Conservation (phyloP, 2,329 filamentous ascomycete genomes). For the Aspergillus sp. region DNA sequence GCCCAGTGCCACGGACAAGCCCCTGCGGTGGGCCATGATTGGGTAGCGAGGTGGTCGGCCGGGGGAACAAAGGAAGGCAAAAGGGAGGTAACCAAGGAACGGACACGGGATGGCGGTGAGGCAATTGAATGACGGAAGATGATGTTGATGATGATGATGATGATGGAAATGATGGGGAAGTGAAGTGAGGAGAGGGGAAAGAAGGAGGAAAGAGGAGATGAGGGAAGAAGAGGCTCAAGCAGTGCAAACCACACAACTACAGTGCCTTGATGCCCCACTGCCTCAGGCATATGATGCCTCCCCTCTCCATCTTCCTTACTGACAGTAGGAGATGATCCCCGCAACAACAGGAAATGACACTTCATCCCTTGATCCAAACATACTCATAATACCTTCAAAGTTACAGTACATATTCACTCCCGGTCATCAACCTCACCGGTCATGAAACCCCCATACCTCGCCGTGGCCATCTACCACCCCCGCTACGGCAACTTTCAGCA, state of each 20-base stretch:
- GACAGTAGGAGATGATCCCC: background rate
- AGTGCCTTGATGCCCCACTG: background rate
- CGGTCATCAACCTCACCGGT: background rate
- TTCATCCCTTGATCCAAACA: background rate
- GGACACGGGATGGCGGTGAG: background rate
- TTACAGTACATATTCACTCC: too few species aligned
- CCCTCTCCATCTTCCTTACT: background rate
- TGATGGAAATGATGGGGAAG: background rate
- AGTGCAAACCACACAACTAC: background rate
- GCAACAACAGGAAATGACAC: background rate
- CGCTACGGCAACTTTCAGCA: constrained; percentile 28
- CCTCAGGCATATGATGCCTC: background rate
- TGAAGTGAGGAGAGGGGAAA: background rate
- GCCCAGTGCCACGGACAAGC: background rate
- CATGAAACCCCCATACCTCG: constrained; percentile 5
- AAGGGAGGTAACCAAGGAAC: background rate
- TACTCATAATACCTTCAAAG: too few species aligned
- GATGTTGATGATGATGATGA: background rate
- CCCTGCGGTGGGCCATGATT: background rate
- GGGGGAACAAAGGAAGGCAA: background rate
- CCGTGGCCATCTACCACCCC: constrained; percentile 17
- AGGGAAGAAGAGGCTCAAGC: background rate
- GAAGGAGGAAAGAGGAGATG: background rate
- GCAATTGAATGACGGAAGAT: background rate
- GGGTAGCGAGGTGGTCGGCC: background rate